Evolutionary conservation across 2,329 filamentous ascomycete genomes (phyloP).

Genomic region (Sclerotinia trifoliorum): DNA sequence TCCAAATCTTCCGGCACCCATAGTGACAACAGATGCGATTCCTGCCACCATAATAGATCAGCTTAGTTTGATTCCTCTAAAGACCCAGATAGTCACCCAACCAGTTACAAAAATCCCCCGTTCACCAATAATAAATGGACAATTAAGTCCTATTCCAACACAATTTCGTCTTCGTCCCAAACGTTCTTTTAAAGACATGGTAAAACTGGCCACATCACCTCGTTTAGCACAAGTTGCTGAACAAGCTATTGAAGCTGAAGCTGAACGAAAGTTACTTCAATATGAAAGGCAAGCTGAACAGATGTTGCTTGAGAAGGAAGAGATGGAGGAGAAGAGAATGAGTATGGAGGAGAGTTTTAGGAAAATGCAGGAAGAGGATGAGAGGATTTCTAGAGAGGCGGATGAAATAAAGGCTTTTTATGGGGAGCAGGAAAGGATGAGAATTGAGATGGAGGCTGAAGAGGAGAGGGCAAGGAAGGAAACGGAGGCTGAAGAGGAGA

Average conservation of each 20-base stretch:
- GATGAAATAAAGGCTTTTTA: conserved; percentile 27
- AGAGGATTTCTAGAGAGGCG: conserved; percentile 25
- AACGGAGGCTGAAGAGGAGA: conserved; percentile 5
- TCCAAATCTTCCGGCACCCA: not conserved
- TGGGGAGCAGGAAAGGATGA: conserved; percentile 19
- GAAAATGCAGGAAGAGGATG: conserved; percentile 25
- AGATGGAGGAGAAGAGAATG: conserved; percentile 28
- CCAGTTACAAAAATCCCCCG: not conserved
- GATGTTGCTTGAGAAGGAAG: conserved; percentile 25
- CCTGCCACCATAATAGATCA: not conserved
- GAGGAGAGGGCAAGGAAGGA: conserved; percentile 14
- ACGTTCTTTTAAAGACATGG: conserved; percentile 20
- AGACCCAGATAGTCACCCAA: not conserved
- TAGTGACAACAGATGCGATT: not conserved
- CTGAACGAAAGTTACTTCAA: conserved; percentile 21
- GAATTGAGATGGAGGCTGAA: conserved; percentile 12
- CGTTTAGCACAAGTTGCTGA: conserved; percentile 16
- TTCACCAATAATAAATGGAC: conserved; percentile 5
- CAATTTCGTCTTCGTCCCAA: conserved; percentile 14
- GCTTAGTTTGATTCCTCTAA: not conserved
- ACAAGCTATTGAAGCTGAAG: conserved; percentile 22
- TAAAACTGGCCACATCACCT: not conserved
- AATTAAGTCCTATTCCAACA: conserved; percentile 1
- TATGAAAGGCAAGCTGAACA: conserved; percentile 25
- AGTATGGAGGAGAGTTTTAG: conserved; percentile 25